These are phyloP conservation scores for Pelargonium cotyledonis DNA, from an alignment of 441 rosid genomes.

Conservation along the genomic window DNA sequence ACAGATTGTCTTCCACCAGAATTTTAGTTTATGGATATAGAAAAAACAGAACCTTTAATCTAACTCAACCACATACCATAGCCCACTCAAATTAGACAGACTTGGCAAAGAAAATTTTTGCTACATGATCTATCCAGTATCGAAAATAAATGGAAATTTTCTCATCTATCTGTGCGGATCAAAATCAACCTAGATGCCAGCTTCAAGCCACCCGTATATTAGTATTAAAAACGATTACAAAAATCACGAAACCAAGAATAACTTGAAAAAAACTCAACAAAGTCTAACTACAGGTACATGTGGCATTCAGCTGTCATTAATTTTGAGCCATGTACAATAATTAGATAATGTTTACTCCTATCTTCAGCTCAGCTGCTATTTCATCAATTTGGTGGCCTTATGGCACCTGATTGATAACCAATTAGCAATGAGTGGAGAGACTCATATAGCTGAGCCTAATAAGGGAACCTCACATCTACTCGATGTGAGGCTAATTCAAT, in stretches of 20 bases:
- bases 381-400: not conserved
- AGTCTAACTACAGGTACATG: not conserved
- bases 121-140: not conserved
- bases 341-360: not conserved
- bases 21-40: not conserved
- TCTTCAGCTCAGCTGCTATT: not conserved
- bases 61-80: not conserved
- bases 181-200: not conserved
- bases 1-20: not conserved
- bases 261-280: not conserved
- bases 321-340: not conserved
- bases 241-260: not conserved
- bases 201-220: not conserved
- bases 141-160: no score
- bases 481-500: no score
- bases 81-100: not conserved
- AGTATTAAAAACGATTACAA: no score
- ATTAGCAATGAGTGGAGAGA: no score
- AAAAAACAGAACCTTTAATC: conserved; percentile 1
- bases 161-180: not conserved
- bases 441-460: no score
- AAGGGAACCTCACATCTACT: no score
- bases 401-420: no score
- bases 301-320: not conserved
- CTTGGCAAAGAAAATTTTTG: not conserved